A percentile compares a stretch with the other conserved stretches of the same genome.
These are phyloP conservation scores for Chalara sp. DNA, from an alignment of 2,329 filamentous ascomycete genomes.

Conservation along the genomic window DNA sequence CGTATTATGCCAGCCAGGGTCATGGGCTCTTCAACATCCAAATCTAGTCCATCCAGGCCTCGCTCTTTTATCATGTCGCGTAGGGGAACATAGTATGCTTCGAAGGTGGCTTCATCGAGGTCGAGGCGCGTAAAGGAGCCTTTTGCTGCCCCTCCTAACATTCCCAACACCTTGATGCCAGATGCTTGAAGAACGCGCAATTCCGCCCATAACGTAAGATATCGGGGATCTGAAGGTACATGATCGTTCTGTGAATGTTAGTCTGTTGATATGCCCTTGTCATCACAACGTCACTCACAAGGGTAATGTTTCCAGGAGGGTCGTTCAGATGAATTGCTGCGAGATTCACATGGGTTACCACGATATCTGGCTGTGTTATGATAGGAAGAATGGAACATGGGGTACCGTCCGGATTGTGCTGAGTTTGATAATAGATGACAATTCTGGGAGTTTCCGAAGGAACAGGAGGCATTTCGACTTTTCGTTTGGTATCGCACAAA, in stretches of 20 bases:
- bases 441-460: conserved; percentile 27
- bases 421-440: conserved; percentile 59
- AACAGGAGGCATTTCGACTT: conserved; percentile 22
- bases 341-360: conserved; percentile 75
- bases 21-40: conserved; percentile 76
- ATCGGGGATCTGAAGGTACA: conserved; percentile 58
- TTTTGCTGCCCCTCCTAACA: conserved; percentile 79
- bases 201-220: conserved; percentile 72
- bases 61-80: conserved; percentile 55
- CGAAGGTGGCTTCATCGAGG: conserved; percentile 56
- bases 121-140: conserved; percentile 60
- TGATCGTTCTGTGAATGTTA: conserved; percentile 62
- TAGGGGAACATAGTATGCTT: conserved; percentile 66
- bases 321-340: conserved; percentile 81
- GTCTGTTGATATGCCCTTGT: conserved; percentile 53
- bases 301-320: conserved; percentile 39
- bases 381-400: conserved; percentile 55
- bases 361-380: conserved; percentile 41
- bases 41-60: conserved; percentile 62
- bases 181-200: conserved; percentile 61
- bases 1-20: conserved; percentile 58
- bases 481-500: too few species aligned
- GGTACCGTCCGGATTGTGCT: conserved; percentile 44
- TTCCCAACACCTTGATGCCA: conserved; percentile 75
- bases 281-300: conserved; percentile 61